Conservation (phyloP, 1,139 yeast genomes). For the Geotrichum citri-aurantii region DNA sequence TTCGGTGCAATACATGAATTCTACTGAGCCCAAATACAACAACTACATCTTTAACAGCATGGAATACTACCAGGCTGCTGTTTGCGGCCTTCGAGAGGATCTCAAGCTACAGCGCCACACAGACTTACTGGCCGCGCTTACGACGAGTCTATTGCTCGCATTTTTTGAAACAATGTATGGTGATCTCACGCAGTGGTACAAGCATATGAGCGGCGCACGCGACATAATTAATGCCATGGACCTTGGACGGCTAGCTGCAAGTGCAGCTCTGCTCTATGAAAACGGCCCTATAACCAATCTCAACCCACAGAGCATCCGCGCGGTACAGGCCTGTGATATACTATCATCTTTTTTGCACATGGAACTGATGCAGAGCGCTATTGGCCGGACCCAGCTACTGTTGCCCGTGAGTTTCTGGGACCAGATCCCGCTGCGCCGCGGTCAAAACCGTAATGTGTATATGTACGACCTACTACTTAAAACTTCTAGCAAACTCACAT, state of each 20-base stretch:
- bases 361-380: constrained; percentile 19
- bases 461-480: constrained; percentile 4
- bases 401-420: constrained; percentile 12
- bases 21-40: not conserved
- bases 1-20: constrained; percentile 12
- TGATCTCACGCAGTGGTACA: constrained; percentile 17
- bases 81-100: constrained; percentile 10
- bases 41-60: constrained; percentile 2
- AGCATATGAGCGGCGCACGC: constrained; percentile 19
- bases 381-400: constrained; percentile 12
- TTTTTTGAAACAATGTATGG: constrained; percentile 18
- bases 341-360: constrained; percentile 13
- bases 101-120: constrained; percentile 1
- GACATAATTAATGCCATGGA: constrained; percentile 13
- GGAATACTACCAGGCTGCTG: constrained; percentile 11
- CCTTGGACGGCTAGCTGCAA: constrained; percentile 2
- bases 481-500: not conserved
- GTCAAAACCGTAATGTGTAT: not conserved
- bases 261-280: constrained; percentile 2
- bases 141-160: constrained; percentile 17
- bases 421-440: constrained; percentile 3
- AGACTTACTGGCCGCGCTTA: constrained; percentile 13
- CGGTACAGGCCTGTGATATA: constrained; percentile 8
- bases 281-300: not conserved
- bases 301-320: constrained; percentile 2